Evolutionary conservation across 2,329 filamentous ascomycete species (phyloP).

Genomic region (Cercospora nicotianae): DNA sequence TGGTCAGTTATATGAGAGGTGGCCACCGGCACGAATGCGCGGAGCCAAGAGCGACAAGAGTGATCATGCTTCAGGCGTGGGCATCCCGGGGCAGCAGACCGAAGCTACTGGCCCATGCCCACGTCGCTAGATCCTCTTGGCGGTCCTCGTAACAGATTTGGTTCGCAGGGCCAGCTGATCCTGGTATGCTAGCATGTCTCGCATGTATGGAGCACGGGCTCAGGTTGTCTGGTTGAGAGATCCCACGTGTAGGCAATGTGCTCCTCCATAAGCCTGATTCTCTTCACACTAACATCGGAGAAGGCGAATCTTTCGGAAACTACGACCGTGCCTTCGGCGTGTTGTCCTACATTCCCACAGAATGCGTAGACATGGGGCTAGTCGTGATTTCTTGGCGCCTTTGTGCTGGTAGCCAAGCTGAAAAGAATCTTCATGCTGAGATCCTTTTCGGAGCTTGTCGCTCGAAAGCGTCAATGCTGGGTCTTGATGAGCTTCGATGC

Average conservation of each 20-base stretch:
- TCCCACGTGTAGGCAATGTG: slow-evolving; percentile 5
- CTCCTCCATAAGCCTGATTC: not conserved
- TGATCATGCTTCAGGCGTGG: slow-evolving; percentile 7
- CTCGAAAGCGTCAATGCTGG: not conserved
- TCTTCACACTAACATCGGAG: slow-evolving; percentile 3
- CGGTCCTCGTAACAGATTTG: not conserved
- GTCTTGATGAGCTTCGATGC: not conserved
- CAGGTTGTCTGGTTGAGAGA: not conserved
- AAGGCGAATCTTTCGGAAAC: not conserved
- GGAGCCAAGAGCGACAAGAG: slow-evolving; percentile 9
- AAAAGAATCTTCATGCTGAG: not conserved
- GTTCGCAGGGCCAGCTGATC: slow-evolving; percentile 6
- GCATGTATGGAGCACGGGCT: not conserved
- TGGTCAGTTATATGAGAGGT: slow-evolving; percentile 4
- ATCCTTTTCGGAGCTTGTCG: not conserved
- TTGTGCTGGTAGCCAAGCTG: not conserved
- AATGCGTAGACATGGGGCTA: not conserved
- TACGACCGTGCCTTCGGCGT: not conserved
- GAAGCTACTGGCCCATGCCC: slow-evolving; percentile 7
- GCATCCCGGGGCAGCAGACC: not conserved
- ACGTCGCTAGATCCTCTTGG: not conserved
- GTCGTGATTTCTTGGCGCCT: not conserved
- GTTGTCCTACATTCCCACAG: not conserved
- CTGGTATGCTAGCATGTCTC: slow-evolving; percentile 4
- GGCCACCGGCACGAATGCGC: not conserved